A percentile compares a stretch with the other conserved stretches of the same genome.
phyloP scores from a whole-genome alignment of 2,329 filamentous ascomycete genomes.

The Chrysosporium queenslandicum region DNA sequence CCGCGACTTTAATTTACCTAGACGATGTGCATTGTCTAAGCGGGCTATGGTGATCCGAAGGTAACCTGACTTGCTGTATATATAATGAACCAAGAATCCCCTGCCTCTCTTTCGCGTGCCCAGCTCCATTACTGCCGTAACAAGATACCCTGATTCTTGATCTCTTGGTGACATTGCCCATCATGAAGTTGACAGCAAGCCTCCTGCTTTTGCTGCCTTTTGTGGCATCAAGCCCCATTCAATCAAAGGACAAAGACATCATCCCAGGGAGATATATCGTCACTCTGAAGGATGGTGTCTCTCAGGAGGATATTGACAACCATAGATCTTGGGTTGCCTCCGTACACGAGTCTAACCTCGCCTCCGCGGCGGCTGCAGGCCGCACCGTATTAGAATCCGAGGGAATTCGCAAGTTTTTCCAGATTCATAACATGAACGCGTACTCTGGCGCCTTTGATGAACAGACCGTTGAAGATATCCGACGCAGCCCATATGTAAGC shows the following conservation, averaged over 20 bases:
- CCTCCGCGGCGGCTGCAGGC: background rate
- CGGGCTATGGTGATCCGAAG: background rate
- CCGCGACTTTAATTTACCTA: background rate
- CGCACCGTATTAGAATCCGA: constrained; percentile 3
- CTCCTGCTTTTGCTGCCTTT: constrained; percentile 4
- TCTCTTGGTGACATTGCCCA: background rate
- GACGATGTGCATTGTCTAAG: background rate
- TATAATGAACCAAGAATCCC: background rate
- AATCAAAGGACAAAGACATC: constrained; percentile 3
- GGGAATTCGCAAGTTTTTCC: constrained; percentile 11
- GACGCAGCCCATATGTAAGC: constrained; percentile 10
- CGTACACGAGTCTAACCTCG: constrained; percentile 11
- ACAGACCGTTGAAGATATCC: constrained; percentile 8
- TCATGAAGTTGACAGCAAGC: constrained; percentile 2
- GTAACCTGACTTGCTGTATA: background rate
- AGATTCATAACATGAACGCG: constrained; percentile 10
- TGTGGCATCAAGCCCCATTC: constrained; percentile 4
- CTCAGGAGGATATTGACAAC: background rate
- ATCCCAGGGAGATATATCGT: constrained; percentile 13
- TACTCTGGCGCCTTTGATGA: constrained; percentile 12
- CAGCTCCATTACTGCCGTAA: too few relatives aligned
- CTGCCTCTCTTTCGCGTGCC: too few relatives aligned
- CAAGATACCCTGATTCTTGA: too few relatives aligned
- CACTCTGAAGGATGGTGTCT: constrained; percentile 13
- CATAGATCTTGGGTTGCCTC: constrained; percentile 9